Evolutionary conservation across 352 stramenopile species (phyloP).

Genomic region (Hyaloperonospora arabidopsidis): DNA sequence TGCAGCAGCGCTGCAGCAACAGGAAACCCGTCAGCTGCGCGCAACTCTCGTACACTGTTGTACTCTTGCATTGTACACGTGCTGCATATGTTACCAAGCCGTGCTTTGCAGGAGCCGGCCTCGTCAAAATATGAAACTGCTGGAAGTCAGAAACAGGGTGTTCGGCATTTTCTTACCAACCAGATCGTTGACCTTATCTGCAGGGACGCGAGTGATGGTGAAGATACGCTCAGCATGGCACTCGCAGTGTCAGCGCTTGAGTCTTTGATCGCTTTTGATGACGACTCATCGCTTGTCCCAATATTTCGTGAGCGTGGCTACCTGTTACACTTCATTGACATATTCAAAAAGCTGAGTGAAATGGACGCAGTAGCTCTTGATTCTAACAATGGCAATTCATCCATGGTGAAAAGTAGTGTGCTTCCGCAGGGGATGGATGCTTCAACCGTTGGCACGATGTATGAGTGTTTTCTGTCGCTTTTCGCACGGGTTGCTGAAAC

Average conservation of each 20-base stretch:
- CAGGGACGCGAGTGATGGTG: conserved; percentile 66
- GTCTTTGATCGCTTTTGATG: conserved; percentile 50
- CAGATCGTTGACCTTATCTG: conserved; percentile 67
- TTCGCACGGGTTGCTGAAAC: conserved; percentile 55
- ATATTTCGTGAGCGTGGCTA: conserved; percentile 67
- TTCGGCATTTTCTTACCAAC: conserved; percentile 36
- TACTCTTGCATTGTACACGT: conserved; percentile 76
- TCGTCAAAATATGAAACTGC: conserved; percentile 15
- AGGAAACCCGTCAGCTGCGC: conserved; percentile 64
- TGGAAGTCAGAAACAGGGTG: conserved; percentile 24
- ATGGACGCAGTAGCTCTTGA: conserved; percentile 54
- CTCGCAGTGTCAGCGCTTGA: conserved; percentile 68
- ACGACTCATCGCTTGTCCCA: conserved; percentile 39
- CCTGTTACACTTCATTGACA: conserved; percentile 71
- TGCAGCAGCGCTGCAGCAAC: conserved; percentile 48
- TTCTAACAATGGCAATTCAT: conserved; percentile 26
- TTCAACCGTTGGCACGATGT: conserved; percentile 68
- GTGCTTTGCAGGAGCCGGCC: conserved; percentile 12
- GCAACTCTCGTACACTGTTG: conserved; percentile 66
- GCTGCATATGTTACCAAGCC: conserved; percentile 33
- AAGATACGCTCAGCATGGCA: conserved; percentile 74
- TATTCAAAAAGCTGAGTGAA: conserved; percentile 68
- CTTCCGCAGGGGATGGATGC: conserved; percentile 45
- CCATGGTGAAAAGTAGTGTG: conserved; percentile 35
- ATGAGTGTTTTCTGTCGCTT: conserved; percentile 78